A percentile compares a stretch with the other conserved stretches of the same genome.
These are phyloP conservation scores for Bonia amplexicaulis DNA, from an alignment of 176 grass and related monocot species.

Conservation along the genomic window DNA sequence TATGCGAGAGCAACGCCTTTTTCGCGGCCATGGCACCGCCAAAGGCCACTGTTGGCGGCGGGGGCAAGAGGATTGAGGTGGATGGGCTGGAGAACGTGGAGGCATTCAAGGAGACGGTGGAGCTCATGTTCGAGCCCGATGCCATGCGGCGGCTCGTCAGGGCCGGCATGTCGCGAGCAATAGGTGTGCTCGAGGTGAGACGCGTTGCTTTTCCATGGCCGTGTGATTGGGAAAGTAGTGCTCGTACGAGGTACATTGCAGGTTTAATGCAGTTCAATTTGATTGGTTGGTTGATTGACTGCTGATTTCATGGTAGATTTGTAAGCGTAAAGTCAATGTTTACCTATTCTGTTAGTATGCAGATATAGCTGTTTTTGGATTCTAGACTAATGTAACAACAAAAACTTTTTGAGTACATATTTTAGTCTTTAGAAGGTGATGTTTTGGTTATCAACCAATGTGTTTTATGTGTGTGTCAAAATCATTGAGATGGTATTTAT, in stretches of 20 bases:
- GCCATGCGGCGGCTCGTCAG: slow-evolving; percentile 46
- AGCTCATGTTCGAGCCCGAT: slow-evolving; percentile 73
- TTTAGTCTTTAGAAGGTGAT: background rate
- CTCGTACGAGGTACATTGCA: background rate
- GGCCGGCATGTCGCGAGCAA: slow-evolving; percentile 60
- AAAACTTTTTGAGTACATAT: background rate
- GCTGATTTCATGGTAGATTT: background rate
- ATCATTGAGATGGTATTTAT: background rate
- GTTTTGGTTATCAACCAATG: background rate
- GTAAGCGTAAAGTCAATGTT: background rate
- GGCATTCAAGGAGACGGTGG: slow-evolving; percentile 59
- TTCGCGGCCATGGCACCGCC: too few relatives aligned
- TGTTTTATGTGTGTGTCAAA: background rate
- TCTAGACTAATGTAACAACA: background rate
- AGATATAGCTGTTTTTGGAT: too few relatives aligned
- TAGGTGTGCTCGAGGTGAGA: slow-evolving; percentile 76
- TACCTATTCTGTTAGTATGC: too few relatives aligned
- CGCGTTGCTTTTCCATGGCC: background rate
- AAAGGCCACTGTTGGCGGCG: too few relatives aligned
- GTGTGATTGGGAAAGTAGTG: background rate
- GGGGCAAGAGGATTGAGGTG: too few relatives aligned
- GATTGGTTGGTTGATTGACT: background rate
- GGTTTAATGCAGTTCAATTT: background rate
- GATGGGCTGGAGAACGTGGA: too few relatives aligned
- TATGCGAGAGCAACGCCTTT: too few relatives aligned